These are phyloP conservation scores for Collybia nuda DNA, from an alignment of 768 basidiomycete species.

Conservation along the genomic window DNA sequence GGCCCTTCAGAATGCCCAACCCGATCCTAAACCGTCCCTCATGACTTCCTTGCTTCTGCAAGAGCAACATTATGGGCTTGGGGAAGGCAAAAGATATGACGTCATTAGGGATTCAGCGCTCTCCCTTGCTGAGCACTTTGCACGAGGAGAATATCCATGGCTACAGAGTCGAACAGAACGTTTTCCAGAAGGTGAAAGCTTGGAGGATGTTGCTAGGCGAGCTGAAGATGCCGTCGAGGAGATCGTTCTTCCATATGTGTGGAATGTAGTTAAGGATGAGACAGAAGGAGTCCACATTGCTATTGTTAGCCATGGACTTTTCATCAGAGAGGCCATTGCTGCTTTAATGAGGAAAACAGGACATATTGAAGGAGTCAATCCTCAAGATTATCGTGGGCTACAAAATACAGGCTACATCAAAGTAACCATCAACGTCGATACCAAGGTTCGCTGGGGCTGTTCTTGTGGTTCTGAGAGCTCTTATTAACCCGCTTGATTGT, in stretches of 20 bases:
- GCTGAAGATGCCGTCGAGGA: constrained; percentile 52
- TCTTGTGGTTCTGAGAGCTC: too few species aligned
- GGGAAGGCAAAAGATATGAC: constrained; percentile 61
- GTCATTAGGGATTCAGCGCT: constrained; percentile 26
- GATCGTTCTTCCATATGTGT: constrained; percentile 56
- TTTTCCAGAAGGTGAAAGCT: constrained; percentile 74
- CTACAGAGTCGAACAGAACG: constrained; percentile 41
- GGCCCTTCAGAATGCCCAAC: constrained; percentile 50
- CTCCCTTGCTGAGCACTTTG: constrained; percentile 47
- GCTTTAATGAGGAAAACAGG: constrained; percentile 42
- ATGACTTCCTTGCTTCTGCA: constrained; percentile 50
- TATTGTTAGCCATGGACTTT: constrained; percentile 75
- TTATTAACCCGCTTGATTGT: not conserved
- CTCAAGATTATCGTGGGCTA: constrained; percentile 46
- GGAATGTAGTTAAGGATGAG: constrained; percentile 34
- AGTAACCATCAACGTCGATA: constrained; percentile 43
- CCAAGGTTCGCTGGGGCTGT: constrained; percentile 3
- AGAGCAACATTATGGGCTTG: constrained; percentile 71
- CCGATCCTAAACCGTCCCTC: constrained; percentile 44
- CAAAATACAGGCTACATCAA: constrained; percentile 73
- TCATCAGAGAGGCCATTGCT: constrained; percentile 59
- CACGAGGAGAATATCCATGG: constrained; percentile 52
- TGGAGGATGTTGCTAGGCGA: constrained; percentile 58
- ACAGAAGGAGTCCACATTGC: constrained; percentile 50
- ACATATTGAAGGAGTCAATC: constrained; percentile 14